Base-by-base conservation (phyloP, 179 eudicot species). In the Drosera spatulata region DNA sequence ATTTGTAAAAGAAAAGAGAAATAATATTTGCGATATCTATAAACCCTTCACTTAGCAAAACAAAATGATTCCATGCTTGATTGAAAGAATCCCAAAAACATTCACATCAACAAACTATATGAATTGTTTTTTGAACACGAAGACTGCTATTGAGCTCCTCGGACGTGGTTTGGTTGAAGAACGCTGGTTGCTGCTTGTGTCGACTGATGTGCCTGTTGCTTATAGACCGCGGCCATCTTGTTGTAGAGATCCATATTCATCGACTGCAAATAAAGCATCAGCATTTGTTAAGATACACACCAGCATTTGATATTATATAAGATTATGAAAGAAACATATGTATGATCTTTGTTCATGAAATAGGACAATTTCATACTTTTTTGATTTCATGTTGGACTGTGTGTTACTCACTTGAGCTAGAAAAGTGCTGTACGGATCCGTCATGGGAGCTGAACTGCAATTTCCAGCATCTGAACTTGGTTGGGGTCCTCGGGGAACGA, bases 201-300 rank as follows among this genome's bases (percentile, higher is more conserved):
- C 13, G 73, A 45, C 69, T 77, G 94, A 64, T 79, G 79, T 55
- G 66, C 52, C 61, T 78, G 82, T 46, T 81, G 87, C 57, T 76
- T 75, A 53, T 83, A 82, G 39, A 86, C 48, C 12, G 80, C 81
- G 45, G 83, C 88, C 81, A 88, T 83, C 64, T 85, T 81, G 76
- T 78, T 82, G 75, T 70, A 86, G 59, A 86, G 68, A 38, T 88
- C 96, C 76, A 83, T 68, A 63, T 86, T 83, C 87, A 83, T 78
- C 12, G 90, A 77, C 84, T 88, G 86, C 79, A 70, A 62, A 63
- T 3, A 61, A 40, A 52, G 11, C 8, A 4, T 5, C 15, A 55
- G 59, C 22, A 14, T 53, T 22, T 22, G 33, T 22, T 22, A 22
- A 22, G 33, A 22, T 22, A 22, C 33, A 22, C 33, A 22, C 33